Base-by-base conservation (phyloP, 139 green algal species). In the Chlorella sp. region DNA sequence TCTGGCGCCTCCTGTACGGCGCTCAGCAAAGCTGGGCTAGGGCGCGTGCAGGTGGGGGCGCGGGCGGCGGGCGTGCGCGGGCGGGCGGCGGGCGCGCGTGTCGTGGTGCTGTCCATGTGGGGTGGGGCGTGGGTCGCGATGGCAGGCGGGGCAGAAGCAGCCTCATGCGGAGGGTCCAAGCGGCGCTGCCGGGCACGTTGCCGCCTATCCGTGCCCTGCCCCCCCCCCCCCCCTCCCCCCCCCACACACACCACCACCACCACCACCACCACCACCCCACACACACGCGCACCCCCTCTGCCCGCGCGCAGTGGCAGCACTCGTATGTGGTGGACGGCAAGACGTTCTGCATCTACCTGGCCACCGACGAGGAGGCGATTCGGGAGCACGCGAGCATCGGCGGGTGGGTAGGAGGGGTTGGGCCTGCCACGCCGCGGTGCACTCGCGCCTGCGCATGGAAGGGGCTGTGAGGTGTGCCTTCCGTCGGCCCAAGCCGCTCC, bases 331-430 rank as follows among this genome's bases (percentile, higher is more conserved):
- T 15, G 2, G 29, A 71, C 6, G 65, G 65, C 65, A 71, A 71
- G 43, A 71, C 65, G 15, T 71, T 71, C 11, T 71, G 65, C 43
- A 42, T 71, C 11, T 71, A 71, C 65, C 43, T 71, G 14, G 65
- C 65, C 5, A 43, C 58, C 17, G 29, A 42, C 17, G 65, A 71
- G 43, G 65, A 17, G 0, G 65, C 65, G 12, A 71, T 71, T 19
- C 65, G 29, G 3, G 65, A 71, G n/a, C 65, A 71, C 42, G 65
- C 65, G 6, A 71, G 41, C 19, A 40, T 45, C 31, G 65, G 65
- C 42, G 65, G 65, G 65, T 71, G 65, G 58, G 65, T 5, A 17
- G 7, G 1, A 11, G 61, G 3, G 38, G 38, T 2, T 27, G 36
- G 9, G 17, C 46, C 14, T 55, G 46, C 46, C 17, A 14, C 46